Evolutionary conservation across 2,329 filamentous ascomycete species (phyloP).

Genomic region (Ascochyta pisi): DNA sequence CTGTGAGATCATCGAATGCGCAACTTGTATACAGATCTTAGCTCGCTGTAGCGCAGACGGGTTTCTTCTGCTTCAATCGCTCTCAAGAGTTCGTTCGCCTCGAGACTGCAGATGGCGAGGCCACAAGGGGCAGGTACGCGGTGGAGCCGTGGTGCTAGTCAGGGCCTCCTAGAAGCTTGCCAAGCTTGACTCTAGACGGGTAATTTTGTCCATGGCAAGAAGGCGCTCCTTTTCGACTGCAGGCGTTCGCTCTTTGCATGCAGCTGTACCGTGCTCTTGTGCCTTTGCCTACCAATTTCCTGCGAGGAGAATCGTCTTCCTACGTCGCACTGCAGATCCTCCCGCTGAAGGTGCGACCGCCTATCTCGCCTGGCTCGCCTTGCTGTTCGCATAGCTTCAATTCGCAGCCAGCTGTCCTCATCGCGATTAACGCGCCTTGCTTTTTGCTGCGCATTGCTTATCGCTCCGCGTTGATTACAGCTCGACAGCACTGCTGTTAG

Average conservation of each 20-base stretch:
- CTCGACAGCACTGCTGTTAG: slow-evolving; percentile 13
- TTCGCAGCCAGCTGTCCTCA: slow-evolving; percentile 39
- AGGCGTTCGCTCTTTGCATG: slow-evolving; percentile 18
- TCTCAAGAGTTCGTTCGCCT: background rate
- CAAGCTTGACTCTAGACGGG: slow-evolving; percentile 18
- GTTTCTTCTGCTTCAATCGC: background rate
- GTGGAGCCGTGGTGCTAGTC: slow-evolving; percentile 14
- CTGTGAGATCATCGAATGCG: slow-evolving; percentile 1
- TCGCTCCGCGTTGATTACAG: slow-evolving; percentile 8
- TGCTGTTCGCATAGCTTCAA: slow-evolving; percentile 24
- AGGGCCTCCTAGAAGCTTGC: slow-evolving; percentile 24
- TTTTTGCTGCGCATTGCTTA: slow-evolving; percentile 23
- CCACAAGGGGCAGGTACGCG: slow-evolving; percentile 9
- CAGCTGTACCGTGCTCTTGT: slow-evolving; percentile 17
- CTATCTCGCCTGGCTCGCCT: slow-evolving; percentile 14
- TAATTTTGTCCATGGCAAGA: slow-evolving; percentile 30
- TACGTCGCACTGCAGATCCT: slow-evolving; percentile 32
- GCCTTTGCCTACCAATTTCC: slow-evolving; percentile 17
- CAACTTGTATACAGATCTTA: background rate
- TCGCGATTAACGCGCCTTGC: slow-evolving; percentile 25
- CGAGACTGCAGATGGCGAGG: slow-evolving; percentile 6
- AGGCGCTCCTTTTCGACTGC: slow-evolving; percentile 32
- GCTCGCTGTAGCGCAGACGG: background rate
- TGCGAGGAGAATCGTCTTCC: slow-evolving; percentile 19
- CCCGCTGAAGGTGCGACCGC: slow-evolving; percentile 28